Percentiles rank a stretch among this genome's conserved stretches.
These are phyloP conservation scores for Saccharum spontaneum DNA, from an alignment of 176 grass and related monocot species.

Conservation along the genomic window DNA sequence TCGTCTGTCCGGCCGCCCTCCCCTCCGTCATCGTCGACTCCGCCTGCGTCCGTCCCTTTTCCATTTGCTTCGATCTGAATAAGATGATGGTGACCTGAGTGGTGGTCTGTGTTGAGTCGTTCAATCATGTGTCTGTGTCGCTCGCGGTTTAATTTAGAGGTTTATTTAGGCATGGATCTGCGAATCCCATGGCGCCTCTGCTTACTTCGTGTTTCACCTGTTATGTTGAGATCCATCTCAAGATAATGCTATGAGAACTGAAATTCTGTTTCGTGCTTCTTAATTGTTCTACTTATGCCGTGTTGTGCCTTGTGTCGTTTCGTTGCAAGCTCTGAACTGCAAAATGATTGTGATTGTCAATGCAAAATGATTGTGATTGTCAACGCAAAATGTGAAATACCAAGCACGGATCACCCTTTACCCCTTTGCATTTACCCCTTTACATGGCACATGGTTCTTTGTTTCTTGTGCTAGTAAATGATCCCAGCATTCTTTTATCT, in stretches of 20 bases:
- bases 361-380: not conserved
- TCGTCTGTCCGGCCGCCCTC: not conserved
- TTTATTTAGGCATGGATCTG: not conserved
- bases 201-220: not conserved
- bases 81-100: constrained; percentile 5
- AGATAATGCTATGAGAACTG: not conserved
- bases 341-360: constrained; percentile 7
- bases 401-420: constrained; percentile 40
- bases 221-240: not conserved
- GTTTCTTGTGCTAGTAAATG: not conserved
- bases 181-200: not conserved
- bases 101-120: constrained; percentile 2
- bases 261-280: not conserved
- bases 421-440: constrained; percentile 10
- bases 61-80: not conserved
- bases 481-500: too few species aligned
- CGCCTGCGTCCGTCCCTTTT: not conserved
- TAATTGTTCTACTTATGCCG: not conserved
- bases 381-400: not conserved
- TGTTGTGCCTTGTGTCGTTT: not conserved
- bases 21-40: not conserved
- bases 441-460: constrained; percentile 73
- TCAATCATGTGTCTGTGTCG: not conserved
- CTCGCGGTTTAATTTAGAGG: not conserved
- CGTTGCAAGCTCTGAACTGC: not conserved